These are phyloP conservation scores for Moesziomyces sp. DNA, from an alignment of 1,284 basidiomycete genomes.

Conservation along the genomic window DNA sequence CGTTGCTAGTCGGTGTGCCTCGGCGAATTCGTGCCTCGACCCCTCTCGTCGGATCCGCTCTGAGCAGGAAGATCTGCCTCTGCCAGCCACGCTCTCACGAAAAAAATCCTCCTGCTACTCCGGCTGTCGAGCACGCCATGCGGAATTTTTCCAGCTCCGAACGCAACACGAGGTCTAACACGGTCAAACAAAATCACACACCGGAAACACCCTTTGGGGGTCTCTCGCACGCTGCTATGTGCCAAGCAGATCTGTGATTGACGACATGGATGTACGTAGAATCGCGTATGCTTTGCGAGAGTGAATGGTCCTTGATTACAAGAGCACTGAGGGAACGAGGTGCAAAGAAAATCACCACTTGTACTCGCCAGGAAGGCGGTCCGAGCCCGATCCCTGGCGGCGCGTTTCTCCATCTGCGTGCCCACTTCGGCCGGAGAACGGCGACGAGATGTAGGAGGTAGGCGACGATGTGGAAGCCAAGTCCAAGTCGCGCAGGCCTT, in stretches of 20 bases:
- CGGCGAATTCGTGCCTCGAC: background rate
- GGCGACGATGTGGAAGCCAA: constrained; percentile 22
- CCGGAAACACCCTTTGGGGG: no score
- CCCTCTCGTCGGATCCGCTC: background rate
- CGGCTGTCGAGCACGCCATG: background rate
- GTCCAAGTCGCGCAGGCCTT: constrained; percentile 19
- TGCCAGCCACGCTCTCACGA: background rate
- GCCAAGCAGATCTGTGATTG: no score
- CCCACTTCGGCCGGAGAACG: constrained; percentile 16
- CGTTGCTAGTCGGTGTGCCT: background rate
- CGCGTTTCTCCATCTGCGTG: constrained; percentile 2
- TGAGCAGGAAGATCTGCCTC: background rate
- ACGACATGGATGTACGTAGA: background rate
- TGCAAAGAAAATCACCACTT: constrained; percentile 21
- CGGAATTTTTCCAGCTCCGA: background rate
- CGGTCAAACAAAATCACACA: no score
- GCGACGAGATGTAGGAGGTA: constrained; percentile 28
- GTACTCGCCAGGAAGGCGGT: constrained; percentile 42
- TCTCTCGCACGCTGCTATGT: no score
- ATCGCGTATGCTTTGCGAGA: background rate
- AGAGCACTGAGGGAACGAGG: background rate
- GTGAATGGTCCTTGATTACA: background rate
- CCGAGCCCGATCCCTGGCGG: constrained; percentile 5
- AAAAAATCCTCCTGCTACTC: background rate
- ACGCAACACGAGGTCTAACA: background rate